These are phyloP conservation scores for Lophiostoma macrostomum DNA, from an alignment of 495 filamentous ascomycete species.

Conservation along the genomic window DNA sequence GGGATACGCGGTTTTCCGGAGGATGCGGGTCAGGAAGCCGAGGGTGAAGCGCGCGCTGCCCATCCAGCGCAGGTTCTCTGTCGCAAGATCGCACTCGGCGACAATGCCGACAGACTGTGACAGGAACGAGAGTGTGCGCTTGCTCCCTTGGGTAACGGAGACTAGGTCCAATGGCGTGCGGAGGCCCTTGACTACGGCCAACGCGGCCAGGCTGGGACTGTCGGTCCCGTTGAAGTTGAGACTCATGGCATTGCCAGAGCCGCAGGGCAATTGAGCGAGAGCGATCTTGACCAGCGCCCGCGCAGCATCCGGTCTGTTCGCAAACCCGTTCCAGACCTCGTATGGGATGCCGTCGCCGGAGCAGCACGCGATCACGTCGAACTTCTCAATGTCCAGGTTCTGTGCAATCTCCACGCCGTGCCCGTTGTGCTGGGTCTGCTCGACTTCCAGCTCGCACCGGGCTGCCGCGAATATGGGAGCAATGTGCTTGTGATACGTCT, in stretches of 20 bases:
- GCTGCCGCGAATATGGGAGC: constrained; percentile 83
- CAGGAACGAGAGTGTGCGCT: constrained; percentile 76
- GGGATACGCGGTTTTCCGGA: constrained; percentile 73
- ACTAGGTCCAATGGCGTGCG: constrained; percentile 78
- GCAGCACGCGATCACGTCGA: constrained; percentile 81
- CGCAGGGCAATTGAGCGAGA: constrained; percentile 85
- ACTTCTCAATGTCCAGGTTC: constrained; percentile 72
- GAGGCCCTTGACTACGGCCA: constrained; percentile 81
- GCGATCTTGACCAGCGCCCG: constrained; percentile 75
- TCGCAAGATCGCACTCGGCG: constrained; percentile 83
- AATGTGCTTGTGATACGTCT: constrained; percentile 70
- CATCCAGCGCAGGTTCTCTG: constrained; percentile 91
- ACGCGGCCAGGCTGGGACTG: constrained; percentile 68
- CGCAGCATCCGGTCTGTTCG: constrained; percentile 67
- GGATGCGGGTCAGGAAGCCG: constrained; percentile 70
- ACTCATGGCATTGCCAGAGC: constrained; percentile 90
- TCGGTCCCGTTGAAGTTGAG: constrained; percentile 84
- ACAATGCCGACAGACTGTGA: constrained; percentile 89
- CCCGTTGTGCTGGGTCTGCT: constrained; percentile 66
- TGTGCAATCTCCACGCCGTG: constrained; percentile 77
- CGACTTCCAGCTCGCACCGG: constrained; percentile 69
- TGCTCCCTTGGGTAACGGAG: constrained; percentile 77
- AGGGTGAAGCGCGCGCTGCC: constrained; percentile 79
- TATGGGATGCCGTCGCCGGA: constrained; percentile 91
- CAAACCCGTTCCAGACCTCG: constrained; percentile 93